phyloP scores from a whole-genome alignment of 202 grass and related monocot species.

The Musa balbisiana region DNA sequence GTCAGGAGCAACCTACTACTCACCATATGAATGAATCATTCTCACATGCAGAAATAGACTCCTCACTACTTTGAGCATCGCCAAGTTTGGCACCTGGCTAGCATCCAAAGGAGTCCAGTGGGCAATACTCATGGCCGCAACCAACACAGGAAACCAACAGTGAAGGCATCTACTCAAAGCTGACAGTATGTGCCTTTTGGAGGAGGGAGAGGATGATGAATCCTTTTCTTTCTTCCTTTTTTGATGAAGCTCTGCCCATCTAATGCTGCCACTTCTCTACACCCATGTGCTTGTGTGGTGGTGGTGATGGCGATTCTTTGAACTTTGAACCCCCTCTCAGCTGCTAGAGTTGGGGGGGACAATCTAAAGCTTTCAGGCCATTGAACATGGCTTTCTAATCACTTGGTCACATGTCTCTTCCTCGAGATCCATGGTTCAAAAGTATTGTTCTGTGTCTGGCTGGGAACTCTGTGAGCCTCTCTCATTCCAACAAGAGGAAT shows the following conservation, averaged over 20 bases:
- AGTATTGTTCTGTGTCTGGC: neutral
- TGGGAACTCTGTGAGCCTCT: neutral
- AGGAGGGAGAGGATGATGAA: no score
- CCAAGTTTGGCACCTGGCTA: neutral
- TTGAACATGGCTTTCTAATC: neutral
- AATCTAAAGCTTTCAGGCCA: neutral
- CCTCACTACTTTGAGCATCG: neutral
- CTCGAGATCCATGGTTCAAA: neutral
- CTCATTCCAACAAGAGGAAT: neutral
- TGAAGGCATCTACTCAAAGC: neutral
- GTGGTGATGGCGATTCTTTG: neutral
- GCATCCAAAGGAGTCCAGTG: neutral
- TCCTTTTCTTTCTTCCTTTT: no score
- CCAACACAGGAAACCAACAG: no score
- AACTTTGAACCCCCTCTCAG: neutral
- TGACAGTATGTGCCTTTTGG: neutral
- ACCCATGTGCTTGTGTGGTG: neutral
- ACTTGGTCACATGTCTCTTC: neutral
- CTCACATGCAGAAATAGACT: neutral
- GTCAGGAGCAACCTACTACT: neutral
- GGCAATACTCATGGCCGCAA: neutral
- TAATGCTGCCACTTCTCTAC: neutral
- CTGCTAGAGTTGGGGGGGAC: neutral
- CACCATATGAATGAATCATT: neutral
- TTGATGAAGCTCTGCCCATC: neutral